Evolutionary conservation across 345 rosid genomes (phyloP), one percentile per base, ranked within the genome.

Genomic region (Raphanus sativus): DNA sequence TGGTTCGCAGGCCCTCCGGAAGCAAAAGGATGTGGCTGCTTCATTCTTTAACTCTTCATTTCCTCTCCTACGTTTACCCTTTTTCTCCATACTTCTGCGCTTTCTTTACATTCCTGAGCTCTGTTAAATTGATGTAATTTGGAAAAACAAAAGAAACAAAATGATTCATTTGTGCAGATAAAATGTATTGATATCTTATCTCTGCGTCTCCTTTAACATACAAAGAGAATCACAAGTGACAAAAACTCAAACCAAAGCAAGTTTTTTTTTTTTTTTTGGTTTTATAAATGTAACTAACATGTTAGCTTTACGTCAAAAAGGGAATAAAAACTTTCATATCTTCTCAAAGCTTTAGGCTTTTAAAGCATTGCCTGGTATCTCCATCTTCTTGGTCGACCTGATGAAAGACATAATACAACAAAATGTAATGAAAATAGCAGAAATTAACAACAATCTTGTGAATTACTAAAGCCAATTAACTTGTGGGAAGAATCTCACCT

Each of bases 1-100:
- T 94, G 98, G 98, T 94, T 94, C 52, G 90, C 90, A 79, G 83
- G 91, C 6, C 91, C 94, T 13, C 81, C 73, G 60, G 89, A 90
- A 38, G 84, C 89, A 0, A 78, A 82, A 71, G 75, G 96, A 50
- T 91, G 97, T 87, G 85, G 84, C 48, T 91, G 97, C 86, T 83
- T 83, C 90, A 84, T 91, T 48, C 88, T 94, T 48, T 88, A 81
- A 86, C 5, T 67, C 65, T 42, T 75, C 50, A 17, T 58, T 17
- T 40, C 32, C 30, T 45, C 50, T n/a, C 55, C 24, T 60, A 60
- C 64, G 64, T 13, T 50, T 5, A 1, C 8, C 55, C 55, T 50
- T 50, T n/a, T 50, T 5, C 21, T 50, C 54, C 16, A 58, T 30
- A 62, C 25, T 63, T 79, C 40, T 77, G 69, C 70, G 58, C 2